Conservation (phyloP, 2,329 filamentous ascomycete genomes). For the Trichoderma asperellum region DNA sequence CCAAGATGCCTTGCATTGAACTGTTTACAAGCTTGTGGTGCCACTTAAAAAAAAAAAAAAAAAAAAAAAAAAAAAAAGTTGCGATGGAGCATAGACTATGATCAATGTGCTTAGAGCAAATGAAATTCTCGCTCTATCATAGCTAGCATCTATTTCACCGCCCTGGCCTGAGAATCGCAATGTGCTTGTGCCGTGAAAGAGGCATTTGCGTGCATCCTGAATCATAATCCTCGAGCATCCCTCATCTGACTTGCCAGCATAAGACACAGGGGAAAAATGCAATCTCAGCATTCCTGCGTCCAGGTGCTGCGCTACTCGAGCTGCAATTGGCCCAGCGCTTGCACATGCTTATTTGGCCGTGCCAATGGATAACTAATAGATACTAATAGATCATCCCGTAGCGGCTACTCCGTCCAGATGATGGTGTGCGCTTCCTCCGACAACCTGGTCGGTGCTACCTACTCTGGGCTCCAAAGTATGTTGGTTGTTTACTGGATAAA, state of each 20-base stretch:
- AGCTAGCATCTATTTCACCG: background rate
- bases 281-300: slow-evolving; percentile 20
- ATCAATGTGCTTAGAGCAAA: background rate
- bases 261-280: slow-evolving; percentile 6
- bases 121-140: background rate
- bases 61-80: slow-evolving; percentile 3
- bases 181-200: background rate
- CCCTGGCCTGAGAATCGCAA: background rate
- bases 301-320: slow-evolving; percentile 1
- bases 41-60: background rate
- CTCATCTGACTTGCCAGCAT: background rate
- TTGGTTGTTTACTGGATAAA: background rate
- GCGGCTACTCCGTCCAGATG: slow-evolving; percentile 1
- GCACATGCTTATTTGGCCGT: slow-evolving; percentile 23
- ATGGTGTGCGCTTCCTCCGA: background rate
- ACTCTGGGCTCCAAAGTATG: background rate
- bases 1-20: background rate
- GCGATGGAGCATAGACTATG: background rate
- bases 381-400: background rate
- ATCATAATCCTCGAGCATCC: slow-evolving; percentile 4
- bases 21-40: background rate
- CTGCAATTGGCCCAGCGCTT: slow-evolving; percentile 13
- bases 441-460: background rate
- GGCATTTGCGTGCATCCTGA: background rate
- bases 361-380: background rate